These are phyloP conservation scores for Aspergillus mulundensis DNA, from an alignment of 495 filamentous ascomycete genomes.

Conservation along the genomic window DNA sequence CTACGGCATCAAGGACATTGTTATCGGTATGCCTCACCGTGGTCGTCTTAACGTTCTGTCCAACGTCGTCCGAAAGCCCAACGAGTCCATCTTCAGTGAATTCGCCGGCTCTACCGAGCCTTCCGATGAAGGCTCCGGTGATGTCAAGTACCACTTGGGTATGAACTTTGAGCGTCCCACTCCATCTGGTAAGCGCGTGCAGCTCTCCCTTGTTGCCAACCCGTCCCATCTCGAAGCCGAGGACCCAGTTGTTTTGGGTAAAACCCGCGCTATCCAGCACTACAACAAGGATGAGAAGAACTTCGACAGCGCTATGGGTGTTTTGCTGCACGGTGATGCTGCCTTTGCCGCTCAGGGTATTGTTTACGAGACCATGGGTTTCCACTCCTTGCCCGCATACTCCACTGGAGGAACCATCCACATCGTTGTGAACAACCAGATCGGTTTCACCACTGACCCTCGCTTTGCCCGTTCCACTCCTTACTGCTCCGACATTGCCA, in stretches of 20 bases:
- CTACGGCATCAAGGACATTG: conserved; percentile 96
- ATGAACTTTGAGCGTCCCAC: conserved; percentile 99
- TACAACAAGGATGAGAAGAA: conserved; percentile 94
- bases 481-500: conserved; percentile 98
- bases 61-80: conserved; percentile 97
- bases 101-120: conserved; percentile 87
- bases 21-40: conserved; percentile 99
- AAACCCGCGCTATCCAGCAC: conserved; percentile 96
- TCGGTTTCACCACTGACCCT: conserved; percentile 99
- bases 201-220: conserved; percentile 96
- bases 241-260: conserved; percentile 95
- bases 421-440: conserved; percentile 98
- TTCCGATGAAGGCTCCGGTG: conserved; percentile 92
- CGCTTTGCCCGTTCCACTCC: conserved; percentile 94
- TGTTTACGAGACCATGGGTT: conserved; percentile 97
- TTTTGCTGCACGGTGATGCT: conserved; percentile 93
- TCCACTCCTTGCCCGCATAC: conserved; percentile 91
- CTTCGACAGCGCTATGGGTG: conserved; percentile 87
- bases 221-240: conserved; percentile 98
- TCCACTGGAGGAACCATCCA: conserved; percentile 97
- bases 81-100: conserved; percentile 99
- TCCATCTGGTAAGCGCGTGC: conserved; percentile 95
- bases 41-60: conserved; percentile 96
- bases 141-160: conserved; percentile 98
- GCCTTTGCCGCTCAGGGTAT: conserved; percentile 95